Conservation (phyloP, 495 filamentous ascomycete species). For the Aspergillus bridgeri region DNA sequence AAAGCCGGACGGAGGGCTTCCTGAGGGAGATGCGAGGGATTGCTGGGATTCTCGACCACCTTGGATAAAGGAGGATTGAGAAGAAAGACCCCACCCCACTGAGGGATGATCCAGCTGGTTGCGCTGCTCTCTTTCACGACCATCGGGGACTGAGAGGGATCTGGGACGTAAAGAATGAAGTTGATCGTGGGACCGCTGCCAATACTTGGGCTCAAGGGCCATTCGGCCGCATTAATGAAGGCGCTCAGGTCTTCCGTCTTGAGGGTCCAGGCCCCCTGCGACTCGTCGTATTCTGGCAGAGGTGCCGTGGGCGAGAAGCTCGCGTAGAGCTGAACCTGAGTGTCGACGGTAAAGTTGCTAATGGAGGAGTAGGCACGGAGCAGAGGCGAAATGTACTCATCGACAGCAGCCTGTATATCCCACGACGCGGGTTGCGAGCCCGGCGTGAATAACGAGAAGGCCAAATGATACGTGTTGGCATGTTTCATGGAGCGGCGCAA, state of each 20-base stretch:
- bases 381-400: conserved; percentile 77
- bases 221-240: conserved; percentile 97
- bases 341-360: conserved; percentile 95
- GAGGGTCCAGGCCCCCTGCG: conserved; percentile 58
- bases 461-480: conserved; percentile 89
- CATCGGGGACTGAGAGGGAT: conserved; percentile 56
- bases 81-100: conserved; percentile 93
- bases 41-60: conserved; percentile 21
- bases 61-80: conserved; percentile 55
- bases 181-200: conserved; percentile 91
- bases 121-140: conserved; percentile 67
- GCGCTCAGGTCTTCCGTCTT: conserved; percentile 84
- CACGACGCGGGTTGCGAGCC: conserved; percentile 75
- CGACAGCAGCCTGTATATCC: conserved; percentile 83
- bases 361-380: conserved; percentile 73
- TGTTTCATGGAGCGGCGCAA: conserved; percentile 85
- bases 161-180: conserved; percentile 83
- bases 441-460: conserved; percentile 90
- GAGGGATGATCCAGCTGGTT: conserved; percentile 89
- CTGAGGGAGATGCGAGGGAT: conserved; percentile 45
- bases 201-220: conserved; percentile 93
- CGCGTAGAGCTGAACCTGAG: conserved; percentile 92
- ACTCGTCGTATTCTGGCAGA: conserved; percentile 50
- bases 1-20: conserved; percentile 72
- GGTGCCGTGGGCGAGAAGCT: conserved; percentile 70